phyloP scores from a whole-genome alignment of 225 moss, liverwort and hornwort genomes.

The Anthoceros angustus region DNA sequence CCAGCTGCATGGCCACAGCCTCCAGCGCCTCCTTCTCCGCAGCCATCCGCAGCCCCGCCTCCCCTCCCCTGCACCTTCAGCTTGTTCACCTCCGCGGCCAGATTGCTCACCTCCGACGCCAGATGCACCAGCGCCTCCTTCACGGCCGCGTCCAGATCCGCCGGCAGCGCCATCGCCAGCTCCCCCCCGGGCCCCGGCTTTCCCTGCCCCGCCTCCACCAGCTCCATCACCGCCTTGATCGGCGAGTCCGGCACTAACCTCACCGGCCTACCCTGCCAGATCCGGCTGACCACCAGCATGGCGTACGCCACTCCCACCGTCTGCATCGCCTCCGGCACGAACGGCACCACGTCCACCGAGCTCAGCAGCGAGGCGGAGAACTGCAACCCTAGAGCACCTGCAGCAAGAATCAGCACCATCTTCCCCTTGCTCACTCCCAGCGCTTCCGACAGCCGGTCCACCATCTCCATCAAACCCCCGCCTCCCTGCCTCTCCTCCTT shows the following conservation, averaged over 20 bases:
- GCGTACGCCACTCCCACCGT: slow-evolving; percentile 62
- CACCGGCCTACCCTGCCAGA: slow-evolving; percentile 30
- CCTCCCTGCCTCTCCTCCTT: neutral
- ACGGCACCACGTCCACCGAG: slow-evolving; percentile 44
- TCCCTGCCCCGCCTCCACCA: slow-evolving; percentile 36
- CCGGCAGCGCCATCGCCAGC: slow-evolving; percentile 20
- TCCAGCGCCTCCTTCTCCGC: slow-evolving; percentile 69
- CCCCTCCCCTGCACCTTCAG: slow-evolving; percentile 37
- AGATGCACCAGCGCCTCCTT: slow-evolving; percentile 37
- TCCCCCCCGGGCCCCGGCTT: slow-evolving; percentile 17
- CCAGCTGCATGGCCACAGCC: slow-evolving; percentile 71
- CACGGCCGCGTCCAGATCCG: slow-evolving; percentile 30
- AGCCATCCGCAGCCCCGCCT: slow-evolving; percentile 23
- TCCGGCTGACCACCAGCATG: slow-evolving; percentile 42
- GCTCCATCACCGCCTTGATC: slow-evolving; percentile 44
- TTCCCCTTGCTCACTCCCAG: slow-evolving; percentile 37
- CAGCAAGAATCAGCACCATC: slow-evolving; percentile 36
- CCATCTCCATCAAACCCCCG: neutral
- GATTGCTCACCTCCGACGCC: slow-evolving; percentile 42
- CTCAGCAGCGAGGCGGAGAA: slow-evolving; percentile 44
- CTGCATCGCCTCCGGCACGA: slow-evolving; percentile 58
- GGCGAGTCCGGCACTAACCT: slow-evolving; percentile 43
- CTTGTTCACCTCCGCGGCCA: slow-evolving; percentile 51
- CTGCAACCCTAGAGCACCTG: slow-evolving; percentile 35
- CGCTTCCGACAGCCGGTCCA: slow-evolving; percentile 24